phyloP scores from a whole-genome alignment of 495 filamentous ascomycete genomes.

The Aspergillus sclerotioniger region DNA sequence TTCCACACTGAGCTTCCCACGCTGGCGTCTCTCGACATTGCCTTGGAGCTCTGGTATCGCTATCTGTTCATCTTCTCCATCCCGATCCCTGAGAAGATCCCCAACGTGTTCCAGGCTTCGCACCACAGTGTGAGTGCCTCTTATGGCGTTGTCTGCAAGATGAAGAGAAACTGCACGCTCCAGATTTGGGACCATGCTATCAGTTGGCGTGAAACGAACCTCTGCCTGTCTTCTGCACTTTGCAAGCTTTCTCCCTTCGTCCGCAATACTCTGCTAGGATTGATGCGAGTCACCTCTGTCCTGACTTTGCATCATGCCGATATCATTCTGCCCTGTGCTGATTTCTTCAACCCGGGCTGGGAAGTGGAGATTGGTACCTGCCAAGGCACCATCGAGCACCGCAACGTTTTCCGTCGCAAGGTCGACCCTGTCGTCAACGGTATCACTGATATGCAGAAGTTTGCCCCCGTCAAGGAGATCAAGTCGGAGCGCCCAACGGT shows the following conservation, averaged over 20 bases:
- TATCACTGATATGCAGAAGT: conserved; percentile 64
- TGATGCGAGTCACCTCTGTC: conserved; percentile 59
- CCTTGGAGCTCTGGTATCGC: conserved; percentile 60
- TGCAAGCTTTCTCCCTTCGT: conserved; percentile 59
- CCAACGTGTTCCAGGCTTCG: conserved; percentile 64
- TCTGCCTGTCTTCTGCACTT: conserved; percentile 58
- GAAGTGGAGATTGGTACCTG: conserved; percentile 64
- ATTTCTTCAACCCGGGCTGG: conserved; percentile 69
- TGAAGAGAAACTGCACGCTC: conserved; percentile 57
- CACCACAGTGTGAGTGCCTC: conserved; percentile 64
- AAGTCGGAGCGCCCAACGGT: conserved; percentile 58
- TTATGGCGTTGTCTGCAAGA: conserved; percentile 66
- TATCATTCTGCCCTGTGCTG: conserved; percentile 61
- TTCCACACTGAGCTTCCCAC: conserved; percentile 60
- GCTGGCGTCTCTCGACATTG: conserved; percentile 52
- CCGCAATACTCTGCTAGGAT: conserved; percentile 51
- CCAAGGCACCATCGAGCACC: conserved; percentile 56
- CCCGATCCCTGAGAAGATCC: conserved; percentile 61
- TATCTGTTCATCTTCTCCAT: conserved; percentile 71
- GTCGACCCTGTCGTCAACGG: conserved; percentile 69
- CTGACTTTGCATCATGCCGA: conserved; percentile 64
- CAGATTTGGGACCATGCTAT: conserved; percentile 72
- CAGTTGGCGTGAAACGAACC: conserved; percentile 61
- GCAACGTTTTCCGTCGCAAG: conserved; percentile 58
- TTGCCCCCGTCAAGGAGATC: conserved; percentile 57